Evolutionary conservation across 495 filamentous ascomycete genomes (phyloP).

Genomic region (Glarea lozoyensis): DNA sequence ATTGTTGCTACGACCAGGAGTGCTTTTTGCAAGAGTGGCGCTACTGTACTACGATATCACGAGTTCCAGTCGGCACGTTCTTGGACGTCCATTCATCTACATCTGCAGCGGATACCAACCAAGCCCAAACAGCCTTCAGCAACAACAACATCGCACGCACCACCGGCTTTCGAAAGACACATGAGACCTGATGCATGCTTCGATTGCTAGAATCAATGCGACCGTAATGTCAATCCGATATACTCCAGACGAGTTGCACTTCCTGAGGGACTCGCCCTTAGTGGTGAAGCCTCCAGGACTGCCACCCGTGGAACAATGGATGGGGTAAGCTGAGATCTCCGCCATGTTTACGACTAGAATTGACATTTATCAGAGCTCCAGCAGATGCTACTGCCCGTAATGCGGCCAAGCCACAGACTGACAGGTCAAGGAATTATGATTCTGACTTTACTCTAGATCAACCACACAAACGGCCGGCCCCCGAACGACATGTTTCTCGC

Average conservation of each 20-base stretch:
- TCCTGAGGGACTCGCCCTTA: slow-evolving; percentile 73
- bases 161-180: no score
- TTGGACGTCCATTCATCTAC: no score
- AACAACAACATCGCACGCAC: no score
- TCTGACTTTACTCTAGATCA: slow-evolving; percentile 35
- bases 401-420: slow-evolving; percentile 23
- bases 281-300: slow-evolving; percentile 72
- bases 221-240: slow-evolving; percentile 58
- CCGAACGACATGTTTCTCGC: slow-evolving; percentile 19
- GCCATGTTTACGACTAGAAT: slow-evolving; percentile 10
- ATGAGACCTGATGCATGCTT: no score
- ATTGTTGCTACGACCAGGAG: no score
- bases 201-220: no score
- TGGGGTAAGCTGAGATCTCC: slow-evolving; percentile 75
- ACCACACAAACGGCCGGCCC: slow-evolving; percentile 47
- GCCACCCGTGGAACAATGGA: slow-evolving; percentile 93
- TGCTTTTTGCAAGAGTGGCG: no score
- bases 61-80: no score
- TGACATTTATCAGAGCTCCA: slow-evolving; percentile 18
- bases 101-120: no score
- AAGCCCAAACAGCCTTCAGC: no score
- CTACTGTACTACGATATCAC: no score
- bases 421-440: slow-evolving; percentile 29
- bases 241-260: slow-evolving; percentile 66
- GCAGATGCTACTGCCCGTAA: slow-evolving; percentile 21